Evolutionary conservation across 169 alveolate genomes (phyloP).

Genomic region (Cryptosporidium andersoni): DNA sequence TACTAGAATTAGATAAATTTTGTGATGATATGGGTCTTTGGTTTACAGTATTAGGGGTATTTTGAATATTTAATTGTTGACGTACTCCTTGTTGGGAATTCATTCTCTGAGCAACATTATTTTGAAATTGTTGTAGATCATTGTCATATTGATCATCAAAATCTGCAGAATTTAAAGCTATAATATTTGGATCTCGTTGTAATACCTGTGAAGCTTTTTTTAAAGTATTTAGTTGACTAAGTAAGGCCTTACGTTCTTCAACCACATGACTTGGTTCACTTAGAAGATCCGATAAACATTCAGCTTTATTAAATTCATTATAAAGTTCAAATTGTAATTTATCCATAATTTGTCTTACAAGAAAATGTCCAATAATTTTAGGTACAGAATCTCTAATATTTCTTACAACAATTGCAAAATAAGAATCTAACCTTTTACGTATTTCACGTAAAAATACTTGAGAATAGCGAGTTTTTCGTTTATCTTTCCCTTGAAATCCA

Average conservation of each 20-base stretch:
- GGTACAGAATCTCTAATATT: slow-evolving; percentile 97
- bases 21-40: not conserved
- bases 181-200: slow-evolving; percentile 78
- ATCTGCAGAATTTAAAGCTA: slow-evolving; percentile 66
- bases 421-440: slow-evolving; percentile 92
- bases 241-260: slow-evolving; percentile 79
- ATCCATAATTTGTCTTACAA: slow-evolving; percentile 84
- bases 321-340: slow-evolving; percentile 85
- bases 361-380: slow-evolving; percentile 93
- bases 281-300: slow-evolving; percentile 75
- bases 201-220: slow-evolving; percentile 82
- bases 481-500: slow-evolving; percentile 58
- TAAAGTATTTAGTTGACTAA: slow-evolving; percentile 79
- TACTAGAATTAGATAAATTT: slow-evolving; percentile 7
- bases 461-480: slow-evolving; percentile 28
- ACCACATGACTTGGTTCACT: slow-evolving; percentile 86
- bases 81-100: not conserved
- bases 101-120: slow-evolving; percentile 47
- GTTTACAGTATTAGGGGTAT: slow-evolving; percentile 6
- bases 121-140: slow-evolving; percentile 53
- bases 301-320: slow-evolving; percentile 81
- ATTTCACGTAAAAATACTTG: slow-evolving; percentile 88
- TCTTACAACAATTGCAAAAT: slow-evolving; percentile 93
- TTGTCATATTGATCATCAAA: slow-evolving; percentile 66
- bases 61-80: slow-evolving; percentile 20